These are phyloP conservation scores for Candida koratica DNA, from an alignment of 805 yeast species.

Conservation along the genomic window DNA sequence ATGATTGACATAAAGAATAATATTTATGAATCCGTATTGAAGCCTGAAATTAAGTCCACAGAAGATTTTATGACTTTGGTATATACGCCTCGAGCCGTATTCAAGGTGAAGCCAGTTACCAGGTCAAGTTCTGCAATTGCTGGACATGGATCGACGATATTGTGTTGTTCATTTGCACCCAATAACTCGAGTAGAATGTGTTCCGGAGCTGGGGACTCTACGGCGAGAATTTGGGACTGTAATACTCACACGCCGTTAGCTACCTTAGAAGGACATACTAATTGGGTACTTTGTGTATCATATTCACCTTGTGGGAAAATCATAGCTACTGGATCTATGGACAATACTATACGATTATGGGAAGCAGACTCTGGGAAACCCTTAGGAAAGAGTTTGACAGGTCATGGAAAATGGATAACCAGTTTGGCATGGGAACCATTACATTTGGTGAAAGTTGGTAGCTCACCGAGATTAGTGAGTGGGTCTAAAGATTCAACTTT, in stretches of 20 bases:
- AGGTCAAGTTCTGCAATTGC: slow-evolving; percentile 88
- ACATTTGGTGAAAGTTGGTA: slow-evolving; percentile 68
- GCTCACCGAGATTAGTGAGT: slow-evolving; percentile 68
- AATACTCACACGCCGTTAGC: slow-evolving; percentile 87
- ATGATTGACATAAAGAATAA: slow-evolving; percentile 74
- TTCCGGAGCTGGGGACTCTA: slow-evolving; percentile 94
- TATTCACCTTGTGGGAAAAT: slow-evolving; percentile 91
- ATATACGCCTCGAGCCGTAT: slow-evolving; percentile 91
- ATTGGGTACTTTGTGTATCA: slow-evolving; percentile 89
- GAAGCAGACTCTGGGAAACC: slow-evolving; percentile 70
- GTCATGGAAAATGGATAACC: slow-evolving; percentile 88
- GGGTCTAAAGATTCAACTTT: slow-evolving; percentile 91
- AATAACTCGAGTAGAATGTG: slow-evolving; percentile 78
- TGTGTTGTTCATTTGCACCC: slow-evolving; percentile 93
- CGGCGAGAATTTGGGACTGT: slow-evolving; percentile 97
- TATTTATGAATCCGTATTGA: slow-evolving; percentile 72
- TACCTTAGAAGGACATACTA: slow-evolving; percentile 77
- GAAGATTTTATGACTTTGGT: slow-evolving; percentile 91
- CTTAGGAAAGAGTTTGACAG: slow-evolving; percentile 67
- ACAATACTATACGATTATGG: slow-evolving; percentile 85
- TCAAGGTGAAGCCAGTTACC: slow-evolving; percentile 87
- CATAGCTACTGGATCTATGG: slow-evolving; percentile 96
- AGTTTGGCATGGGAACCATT: slow-evolving; percentile 92
- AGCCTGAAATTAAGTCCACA: slow-evolving; percentile 82
- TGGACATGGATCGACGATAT: slow-evolving; percentile 92